Base-by-base conservation (phyloP, 208 protist genomes). In the Histomonas meleagridis region DNA sequence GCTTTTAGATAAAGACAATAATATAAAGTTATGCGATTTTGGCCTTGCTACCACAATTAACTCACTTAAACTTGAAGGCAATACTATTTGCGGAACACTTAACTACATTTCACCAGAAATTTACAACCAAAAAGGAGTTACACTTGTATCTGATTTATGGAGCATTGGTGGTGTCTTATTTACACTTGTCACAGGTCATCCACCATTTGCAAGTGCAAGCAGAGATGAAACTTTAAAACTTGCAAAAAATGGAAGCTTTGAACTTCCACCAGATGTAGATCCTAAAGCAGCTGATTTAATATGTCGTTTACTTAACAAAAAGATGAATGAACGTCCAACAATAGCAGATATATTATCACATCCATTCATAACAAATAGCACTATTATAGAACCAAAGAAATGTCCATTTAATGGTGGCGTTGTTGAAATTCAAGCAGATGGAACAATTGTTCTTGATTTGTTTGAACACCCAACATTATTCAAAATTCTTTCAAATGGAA, bases 81-180 rank as follows among this genome's bases (percentile, higher is more conserved):
- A 86, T 10, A 18, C 43, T 38, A 86, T 86, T 14, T 51, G 46
- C 46, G 76, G 76, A 55, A 86, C 76, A 38, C 16, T 86, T 0
- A 43, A 86, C 38, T 86, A 86, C 32, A 86, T 86, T 86, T 43
- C 76, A 18, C 76, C 76, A 51, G 76, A 86, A 86, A 48, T 86
- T 18, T 46, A 40, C 55, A 32, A 32, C 9, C 40, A 43, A 35
- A 23, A 14, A 38, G 76, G 26, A 28, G 76, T 86, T 55, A 51
- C 76, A 5, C 46, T 43, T 38, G 40, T 46, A 38, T 51, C 40
- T 46, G 76, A 86, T 21, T 55, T 86, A 57, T 86, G 21, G 18
- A 86, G 76, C 26, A 14, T 86, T 55, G 76, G 76, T 12, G 23
- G 43, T 28, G 46, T 86, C 38, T 40, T 86, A 10, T 86, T 55